Conservation (phyloP, 1,284 basidiomycete species). For the Pterulicium gracile region DNA sequence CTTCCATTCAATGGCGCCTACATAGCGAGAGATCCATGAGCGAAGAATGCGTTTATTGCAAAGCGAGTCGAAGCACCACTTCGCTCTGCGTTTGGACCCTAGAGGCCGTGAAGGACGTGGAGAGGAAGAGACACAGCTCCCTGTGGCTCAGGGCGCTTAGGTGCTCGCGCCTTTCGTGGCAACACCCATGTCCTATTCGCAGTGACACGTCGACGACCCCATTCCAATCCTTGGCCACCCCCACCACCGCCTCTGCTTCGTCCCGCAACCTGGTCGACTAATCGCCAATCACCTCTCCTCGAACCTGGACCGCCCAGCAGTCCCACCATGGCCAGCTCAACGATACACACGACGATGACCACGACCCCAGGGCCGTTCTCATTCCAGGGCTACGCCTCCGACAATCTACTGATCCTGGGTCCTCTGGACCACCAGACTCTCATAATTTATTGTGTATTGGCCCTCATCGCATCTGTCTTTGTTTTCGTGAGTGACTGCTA, state of each 20-base stretch:
- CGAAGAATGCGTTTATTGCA: too few species aligned
- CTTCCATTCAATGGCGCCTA: too few species aligned
- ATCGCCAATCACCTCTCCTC: too few species aligned
- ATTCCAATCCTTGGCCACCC: neutral
- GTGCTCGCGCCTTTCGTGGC: too few species aligned
- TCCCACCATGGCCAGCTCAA: neutral
- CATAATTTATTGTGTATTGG: neutral
- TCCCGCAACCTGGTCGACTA: neutral
- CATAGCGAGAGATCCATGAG: too few species aligned
- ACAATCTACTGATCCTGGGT: neutral
- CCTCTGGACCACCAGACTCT: conserved; percentile 1
- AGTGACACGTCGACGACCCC: conserved; percentile 1
- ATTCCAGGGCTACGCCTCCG: neutral
- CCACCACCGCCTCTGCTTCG: neutral
- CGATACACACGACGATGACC: too few species aligned
- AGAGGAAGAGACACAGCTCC: too few species aligned
- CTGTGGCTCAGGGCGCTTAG: too few species aligned
- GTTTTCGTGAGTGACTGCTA: conserved; percentile 14
- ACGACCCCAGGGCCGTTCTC: neutral
- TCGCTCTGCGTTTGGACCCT: too few species aligned
- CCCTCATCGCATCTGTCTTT: neutral
- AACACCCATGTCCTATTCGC: neutral
- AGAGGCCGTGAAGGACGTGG: too few species aligned
- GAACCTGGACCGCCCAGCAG: neutral
- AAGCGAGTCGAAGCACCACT: too few species aligned